A percentile compares a stretch with the other conserved stretches of the same genome.
phyloP scores from a whole-genome alignment of 2,329 filamentous ascomycete genomes.

The Fusarium foetens region DNA sequence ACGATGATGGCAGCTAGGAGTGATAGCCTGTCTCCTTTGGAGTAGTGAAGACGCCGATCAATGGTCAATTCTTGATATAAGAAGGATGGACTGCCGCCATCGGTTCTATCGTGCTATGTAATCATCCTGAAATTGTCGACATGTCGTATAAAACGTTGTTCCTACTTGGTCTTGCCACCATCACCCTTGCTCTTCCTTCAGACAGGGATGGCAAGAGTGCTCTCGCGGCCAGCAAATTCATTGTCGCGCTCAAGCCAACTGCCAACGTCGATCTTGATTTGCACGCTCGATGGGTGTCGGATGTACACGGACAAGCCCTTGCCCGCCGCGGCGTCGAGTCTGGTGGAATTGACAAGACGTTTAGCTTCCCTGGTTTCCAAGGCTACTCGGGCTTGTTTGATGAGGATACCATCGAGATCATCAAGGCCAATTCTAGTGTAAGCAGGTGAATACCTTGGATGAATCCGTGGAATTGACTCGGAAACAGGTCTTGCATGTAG shows the following conservation, averaged over 20 bases:
- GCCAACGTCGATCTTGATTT: neutral
- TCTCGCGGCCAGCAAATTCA: neutral
- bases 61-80: neutral
- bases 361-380: slow-evolving; percentile 1
- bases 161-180: neutral
- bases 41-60: neutral
- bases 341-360: neutral
- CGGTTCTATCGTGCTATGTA: fast-evolving
- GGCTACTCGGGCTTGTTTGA: slow-evolving; percentile 6
- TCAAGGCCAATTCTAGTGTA: slow-evolving; percentile 5
- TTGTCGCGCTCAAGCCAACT: neutral
- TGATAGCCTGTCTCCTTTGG: fast-evolving
- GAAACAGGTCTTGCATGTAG: neutral
- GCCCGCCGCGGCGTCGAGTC: neutral
- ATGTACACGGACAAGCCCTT: neutral
- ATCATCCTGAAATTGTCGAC: fast-evolving
- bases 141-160: neutral
- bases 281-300: neutral
- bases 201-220: neutral
- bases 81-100: fast-evolving
- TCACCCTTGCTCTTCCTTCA: neutral
- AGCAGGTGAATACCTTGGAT: fast-evolving
- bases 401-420: neutral
- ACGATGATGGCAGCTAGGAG: neutral
- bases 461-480: neutral